Evolutionary conservation across 2,329 filamentous ascomycete species (phyloP), one percentile per base, ranked within the genome.

Genomic region (Chaetomium strumarium): DNA sequence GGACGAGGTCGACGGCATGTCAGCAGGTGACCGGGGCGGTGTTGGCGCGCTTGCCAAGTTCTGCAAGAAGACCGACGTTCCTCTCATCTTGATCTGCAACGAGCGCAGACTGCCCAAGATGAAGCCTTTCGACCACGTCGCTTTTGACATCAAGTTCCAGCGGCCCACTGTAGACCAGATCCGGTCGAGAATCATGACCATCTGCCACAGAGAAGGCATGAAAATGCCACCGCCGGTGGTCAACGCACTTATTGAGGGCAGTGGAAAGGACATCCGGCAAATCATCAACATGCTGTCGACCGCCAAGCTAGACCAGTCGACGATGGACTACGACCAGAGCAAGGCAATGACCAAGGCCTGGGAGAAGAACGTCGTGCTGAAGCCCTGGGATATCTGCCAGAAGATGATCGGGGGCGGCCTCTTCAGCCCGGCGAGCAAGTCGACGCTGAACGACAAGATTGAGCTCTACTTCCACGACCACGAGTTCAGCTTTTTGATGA

Each of bases 1-100:
- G 93, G 93, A 99, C 62, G 93, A 99, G 70, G 93, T 99, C 5
- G 93, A 99, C 64, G 93, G 93, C 48, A 97, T 99, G 93, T 97
- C 92, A 56, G 91, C 90, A 34, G 93, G 93, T 66, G 93, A 99
- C 67, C 85, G 93, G 56, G 93, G 93, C 60, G 93, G 93, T 68
- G 93, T 99, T 44, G 93, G 91, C 46, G 93, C 93, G 30, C 77
- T 99, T 52, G 92, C 93, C 52, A 90, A 93, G 53, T 86, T 96
- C 49, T 96, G 92, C 77, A 96, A 88, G 73, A 96, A 95, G 76
- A 93, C 91, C 0, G 84, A 93, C 61, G 84, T 99, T 20, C 93
- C 93, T 1, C 85, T 99, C 67, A 97, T 99, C 61, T 78, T 99
- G 50, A 97, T 99, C 62, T 99, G 93, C 79, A 99, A 99, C 68